Percentiles rank a stretch among this genome's conserved stretches.
These are phyloP conservation scores for Pichia sp. DNA, from an alignment of 1,139 yeast species.

Conservation along the genomic window DNA sequence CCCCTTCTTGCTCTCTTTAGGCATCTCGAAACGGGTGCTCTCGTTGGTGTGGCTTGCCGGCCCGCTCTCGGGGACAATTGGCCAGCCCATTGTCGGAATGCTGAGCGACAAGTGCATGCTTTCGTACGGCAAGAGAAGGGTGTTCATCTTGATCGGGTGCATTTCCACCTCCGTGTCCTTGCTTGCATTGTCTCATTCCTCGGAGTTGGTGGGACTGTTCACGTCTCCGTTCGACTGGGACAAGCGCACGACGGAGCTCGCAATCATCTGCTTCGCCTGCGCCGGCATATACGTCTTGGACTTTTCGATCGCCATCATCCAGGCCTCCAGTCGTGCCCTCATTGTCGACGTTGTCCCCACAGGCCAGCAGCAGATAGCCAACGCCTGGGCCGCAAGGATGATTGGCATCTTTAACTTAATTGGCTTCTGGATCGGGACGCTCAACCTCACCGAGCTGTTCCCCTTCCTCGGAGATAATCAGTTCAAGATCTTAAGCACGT, in stretches of 20 bases:
- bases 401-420: constrained; percentile 54
- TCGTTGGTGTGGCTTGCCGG: constrained; percentile 63
- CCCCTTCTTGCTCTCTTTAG: constrained; percentile 46
- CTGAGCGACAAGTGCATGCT: constrained; percentile 47
- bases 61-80: constrained; percentile 54
- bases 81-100: constrained; percentile 57
- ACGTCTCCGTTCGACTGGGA: constrained; percentile 25
- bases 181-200: constrained; percentile 46
- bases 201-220: constrained; percentile 33
- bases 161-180: constrained; percentile 42
- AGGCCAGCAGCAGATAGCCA: constrained; percentile 51
- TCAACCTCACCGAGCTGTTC: constrained; percentile 36
- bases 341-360: constrained; percentile 55
- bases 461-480: constrained; percentile 44
- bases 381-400: constrained; percentile 73
- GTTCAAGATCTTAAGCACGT: constrained; percentile 44
- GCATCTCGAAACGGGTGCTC: constrained; percentile 47
- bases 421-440: constrained; percentile 49
- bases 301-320: constrained; percentile 54
- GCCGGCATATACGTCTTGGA: constrained; percentile 49
- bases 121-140: constrained; percentile 47
- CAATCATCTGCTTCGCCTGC: constrained; percentile 44
- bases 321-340: constrained; percentile 56
- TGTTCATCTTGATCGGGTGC: constrained; percentile 53
- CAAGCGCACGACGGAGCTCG: constrained; percentile 23